These are phyloP conservation scores for Cymbopogon citratus DNA, from an alignment of 176 grass and related monocot genomes.

Conservation along the genomic window DNA sequence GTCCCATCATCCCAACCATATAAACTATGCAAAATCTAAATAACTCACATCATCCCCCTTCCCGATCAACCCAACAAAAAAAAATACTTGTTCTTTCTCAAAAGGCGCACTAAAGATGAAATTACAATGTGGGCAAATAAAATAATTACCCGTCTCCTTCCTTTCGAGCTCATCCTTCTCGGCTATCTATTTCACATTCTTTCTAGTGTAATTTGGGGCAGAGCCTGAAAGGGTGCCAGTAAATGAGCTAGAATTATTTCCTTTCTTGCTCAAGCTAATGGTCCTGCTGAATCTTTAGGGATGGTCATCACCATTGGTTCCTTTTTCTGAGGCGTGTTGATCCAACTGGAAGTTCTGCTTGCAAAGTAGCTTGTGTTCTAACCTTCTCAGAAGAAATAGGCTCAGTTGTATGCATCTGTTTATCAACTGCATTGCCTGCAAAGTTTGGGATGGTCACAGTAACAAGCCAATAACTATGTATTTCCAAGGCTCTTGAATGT, in stretches of 20 bases:
- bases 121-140: no score
- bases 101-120: no score
- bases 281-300: constrained; percentile 3
- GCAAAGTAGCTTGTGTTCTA: neutral
- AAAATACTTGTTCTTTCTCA: no score
- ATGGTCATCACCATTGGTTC: constrained; percentile 8
- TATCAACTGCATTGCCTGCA: neutral
- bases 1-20: no score
- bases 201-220: no score
- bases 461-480: neutral
- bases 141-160: no score
- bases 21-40: no score
- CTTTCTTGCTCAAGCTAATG: neutral
- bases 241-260: neutral
- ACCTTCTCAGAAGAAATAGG: neutral
- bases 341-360: neutral
- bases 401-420: neutral
- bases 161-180: no score
- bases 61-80: no score
- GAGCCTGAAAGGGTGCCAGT: neutral
- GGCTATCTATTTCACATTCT: no score
- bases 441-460: neutral
- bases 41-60: no score
- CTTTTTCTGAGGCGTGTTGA: constrained; percentile 27
- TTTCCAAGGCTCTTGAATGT: neutral